These are phyloP conservation scores for Xylaria longipes DNA, from an alignment of 495 filamentous ascomycete genomes.

Conservation along the genomic window DNA sequence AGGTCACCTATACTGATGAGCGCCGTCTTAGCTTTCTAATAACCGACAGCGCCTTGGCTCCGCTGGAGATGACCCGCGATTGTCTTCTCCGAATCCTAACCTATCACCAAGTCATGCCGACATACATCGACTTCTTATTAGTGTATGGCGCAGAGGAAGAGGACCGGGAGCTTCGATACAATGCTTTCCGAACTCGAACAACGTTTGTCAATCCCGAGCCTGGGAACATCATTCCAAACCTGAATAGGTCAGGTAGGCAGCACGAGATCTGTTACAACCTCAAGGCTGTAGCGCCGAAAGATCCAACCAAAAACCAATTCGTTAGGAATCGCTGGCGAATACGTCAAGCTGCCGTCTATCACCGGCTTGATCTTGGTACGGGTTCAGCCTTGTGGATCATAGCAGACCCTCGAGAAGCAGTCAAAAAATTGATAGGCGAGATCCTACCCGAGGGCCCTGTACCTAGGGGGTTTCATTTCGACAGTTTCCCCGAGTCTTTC, in stretches of 20 bases:
- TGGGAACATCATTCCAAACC: slow-evolving; percentile 37
- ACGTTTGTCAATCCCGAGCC: slow-evolving; percentile 31
- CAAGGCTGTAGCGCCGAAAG: slow-evolving; percentile 40
- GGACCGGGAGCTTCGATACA: slow-evolving; percentile 28
- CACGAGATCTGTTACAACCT: slow-evolving; percentile 51
- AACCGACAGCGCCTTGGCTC: slow-evolving; percentile 31
- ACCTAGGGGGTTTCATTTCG: slow-evolving; percentile 27
- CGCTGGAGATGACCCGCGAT: slow-evolving; percentile 32
- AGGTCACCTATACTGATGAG: neutral
- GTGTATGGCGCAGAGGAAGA: slow-evolving; percentile 43
- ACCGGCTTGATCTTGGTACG: slow-evolving; percentile 50
- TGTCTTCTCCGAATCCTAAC: slow-evolving; percentile 46
- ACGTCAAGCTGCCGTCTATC: slow-evolving; percentile 49
- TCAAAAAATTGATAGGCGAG: slow-evolving; percentile 35
- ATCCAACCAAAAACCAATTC: neutral
- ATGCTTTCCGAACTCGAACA: slow-evolving; percentile 34
- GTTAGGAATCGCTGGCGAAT: slow-evolving; percentile 46
- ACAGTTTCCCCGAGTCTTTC: slow-evolving; percentile 35
- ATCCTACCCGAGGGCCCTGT: slow-evolving; percentile 11
- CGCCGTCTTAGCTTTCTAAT: slow-evolving; percentile 33
- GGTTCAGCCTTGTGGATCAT: slow-evolving; percentile 47
- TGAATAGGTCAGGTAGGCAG: slow-evolving; percentile 47
- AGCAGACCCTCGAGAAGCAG: slow-evolving; percentile 23
- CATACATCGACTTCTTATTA: slow-evolving; percentile 48
- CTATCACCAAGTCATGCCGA: slow-evolving; percentile 52